phyloP scores from a whole-genome alignment of 2,329 filamentous ascomycete species.

The Fusarium tjaetaba region DNA sequence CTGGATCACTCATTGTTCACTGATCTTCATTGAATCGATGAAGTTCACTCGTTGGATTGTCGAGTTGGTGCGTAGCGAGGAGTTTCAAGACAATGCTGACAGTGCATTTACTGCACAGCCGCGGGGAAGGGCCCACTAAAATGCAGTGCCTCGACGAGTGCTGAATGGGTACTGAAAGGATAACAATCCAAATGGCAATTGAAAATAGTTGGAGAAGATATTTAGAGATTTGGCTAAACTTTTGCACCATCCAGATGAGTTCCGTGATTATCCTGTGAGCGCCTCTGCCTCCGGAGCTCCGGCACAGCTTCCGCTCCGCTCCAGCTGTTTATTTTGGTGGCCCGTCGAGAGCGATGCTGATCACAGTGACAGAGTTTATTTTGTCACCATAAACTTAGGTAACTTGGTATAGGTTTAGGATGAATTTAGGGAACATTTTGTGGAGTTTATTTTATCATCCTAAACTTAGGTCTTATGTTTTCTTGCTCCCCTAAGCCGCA shows the following conservation, averaged over 20 bases:
- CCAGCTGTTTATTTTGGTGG: not conserved
- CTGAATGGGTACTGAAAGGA: not conserved
- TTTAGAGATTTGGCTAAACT: no score
- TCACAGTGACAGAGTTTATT: no score
- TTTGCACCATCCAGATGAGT: no score
- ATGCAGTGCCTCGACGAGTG: not conserved
- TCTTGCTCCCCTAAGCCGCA: no score
- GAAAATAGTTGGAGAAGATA: not conserved
- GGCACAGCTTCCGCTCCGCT: not conserved
- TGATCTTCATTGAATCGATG: not conserved
- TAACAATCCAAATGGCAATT: no score
- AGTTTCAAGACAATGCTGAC: not conserved
- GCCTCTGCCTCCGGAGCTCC: no score
- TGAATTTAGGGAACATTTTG: no score
- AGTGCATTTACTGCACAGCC: not conserved
- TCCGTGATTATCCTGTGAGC: no score
- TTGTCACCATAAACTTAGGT: no score
- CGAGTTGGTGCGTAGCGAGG: not conserved
- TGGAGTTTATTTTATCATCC: no score
- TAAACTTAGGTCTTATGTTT: no score
- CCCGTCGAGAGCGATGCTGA: not conserved
- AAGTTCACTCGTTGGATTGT: not conserved
- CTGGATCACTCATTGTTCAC: not conserved
- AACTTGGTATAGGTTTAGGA: no score
- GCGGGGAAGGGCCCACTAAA: not conserved